Conservation (phyloP, 768 basidiomycete species). For the Suillus brevipes region DNA sequence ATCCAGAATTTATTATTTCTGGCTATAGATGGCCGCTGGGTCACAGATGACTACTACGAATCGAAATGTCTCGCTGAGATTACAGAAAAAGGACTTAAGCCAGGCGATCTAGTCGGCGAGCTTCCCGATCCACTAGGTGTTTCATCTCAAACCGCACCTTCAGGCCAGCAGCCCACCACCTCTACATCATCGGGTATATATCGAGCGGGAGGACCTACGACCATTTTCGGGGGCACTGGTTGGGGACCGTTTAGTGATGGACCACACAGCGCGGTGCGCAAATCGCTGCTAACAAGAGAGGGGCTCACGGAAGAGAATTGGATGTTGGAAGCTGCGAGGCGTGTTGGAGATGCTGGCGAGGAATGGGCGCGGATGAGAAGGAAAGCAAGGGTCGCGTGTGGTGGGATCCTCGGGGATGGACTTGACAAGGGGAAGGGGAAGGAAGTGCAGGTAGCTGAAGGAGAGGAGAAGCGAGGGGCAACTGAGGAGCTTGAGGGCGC, state of each 20-base stretch:
- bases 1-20: background rate
- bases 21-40: slow-evolving; percentile 80
- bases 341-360: slow-evolving; percentile 61
- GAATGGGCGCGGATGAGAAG: slow-evolving; percentile 63
- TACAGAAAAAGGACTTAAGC: slow-evolving; percentile 75
- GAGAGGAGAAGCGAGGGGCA: slow-evolving; percentile 29
- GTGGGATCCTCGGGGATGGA: slow-evolving; percentile 43
- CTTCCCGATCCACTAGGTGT: slow-evolving; percentile 71
- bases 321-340: slow-evolving; percentile 80
- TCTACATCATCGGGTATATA: slow-evolving; percentile 58
- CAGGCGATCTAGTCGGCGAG: slow-evolving; percentile 82
- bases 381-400: slow-evolving; percentile 52
- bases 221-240: slow-evolving; percentile 82
- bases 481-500: slow-evolving; percentile 23
- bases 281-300: slow-evolving; percentile 74
- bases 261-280: slow-evolving; percentile 80
- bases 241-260: slow-evolving; percentile 89
- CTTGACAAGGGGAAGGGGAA: slow-evolving; percentile 33
- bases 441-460: slow-evolving; percentile 30
- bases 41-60: slow-evolving; percentile 96
- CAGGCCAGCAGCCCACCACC: slow-evolving; percentile 29
- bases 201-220: slow-evolving; percentile 89
- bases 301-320: slow-evolving; percentile 89
- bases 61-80: slow-evolving; percentile 77
- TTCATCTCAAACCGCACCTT: slow-evolving; percentile 43